Evolutionary conservation across 129 eudicot genomes (phyloP).

Genomic region (Ambrosia trifida): DNA sequence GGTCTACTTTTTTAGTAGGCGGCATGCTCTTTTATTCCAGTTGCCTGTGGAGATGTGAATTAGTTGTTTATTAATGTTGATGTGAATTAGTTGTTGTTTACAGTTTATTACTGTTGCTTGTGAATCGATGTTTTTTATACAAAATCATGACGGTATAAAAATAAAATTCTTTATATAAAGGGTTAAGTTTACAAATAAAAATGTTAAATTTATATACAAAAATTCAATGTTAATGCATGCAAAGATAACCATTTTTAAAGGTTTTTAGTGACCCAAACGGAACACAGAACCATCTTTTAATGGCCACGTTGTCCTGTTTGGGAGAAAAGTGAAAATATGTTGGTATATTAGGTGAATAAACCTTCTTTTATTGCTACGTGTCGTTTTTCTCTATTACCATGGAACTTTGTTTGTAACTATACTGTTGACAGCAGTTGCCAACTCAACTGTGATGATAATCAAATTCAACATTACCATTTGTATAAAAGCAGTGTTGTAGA

Average conservation of each 20-base stretch:
- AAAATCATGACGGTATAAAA: no score
- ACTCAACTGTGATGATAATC: constrained; percentile 1
- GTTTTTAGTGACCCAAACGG: background rate
- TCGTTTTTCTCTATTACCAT: background rate
- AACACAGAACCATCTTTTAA: background rate
- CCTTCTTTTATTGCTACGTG: background rate
- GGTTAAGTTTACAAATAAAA: background rate
- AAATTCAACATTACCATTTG: background rate
- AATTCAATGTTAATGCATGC: background rate
- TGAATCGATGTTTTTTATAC: no score
- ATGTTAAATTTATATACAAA: background rate
- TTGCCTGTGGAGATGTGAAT: background rate
- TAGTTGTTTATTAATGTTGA: no score
- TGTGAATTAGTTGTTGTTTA: no score
- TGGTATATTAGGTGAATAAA: no score
- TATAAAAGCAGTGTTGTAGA: no score
- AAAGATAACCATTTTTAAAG: background rate
- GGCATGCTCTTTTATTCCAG: background rate
- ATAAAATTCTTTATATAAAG: no score
- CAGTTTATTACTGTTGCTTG: no score
- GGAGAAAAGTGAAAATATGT: background rate
- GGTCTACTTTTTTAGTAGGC: background rate
- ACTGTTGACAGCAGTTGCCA: background rate
- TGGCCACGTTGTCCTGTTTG: background rate
- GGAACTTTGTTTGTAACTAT: background rate